Conservation (phyloP, 208 protist genomes). For the Leishmania major region DNA sequence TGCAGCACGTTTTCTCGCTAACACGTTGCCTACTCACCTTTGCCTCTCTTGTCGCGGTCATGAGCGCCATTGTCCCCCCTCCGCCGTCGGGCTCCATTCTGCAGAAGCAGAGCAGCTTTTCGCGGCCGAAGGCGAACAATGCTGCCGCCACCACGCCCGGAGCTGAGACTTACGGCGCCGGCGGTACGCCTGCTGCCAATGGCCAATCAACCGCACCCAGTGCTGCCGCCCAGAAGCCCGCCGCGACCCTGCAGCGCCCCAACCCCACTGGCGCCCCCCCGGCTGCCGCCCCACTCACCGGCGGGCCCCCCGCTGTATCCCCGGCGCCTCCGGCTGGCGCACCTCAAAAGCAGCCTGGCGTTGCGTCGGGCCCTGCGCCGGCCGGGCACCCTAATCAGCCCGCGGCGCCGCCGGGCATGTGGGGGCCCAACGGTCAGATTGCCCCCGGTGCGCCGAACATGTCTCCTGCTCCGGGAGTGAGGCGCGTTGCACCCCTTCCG, state of each 20-base stretch:
- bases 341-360: not conserved
- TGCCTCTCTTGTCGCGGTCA: not conserved
- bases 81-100: conserved; percentile 25
- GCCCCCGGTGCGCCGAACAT: not conserved
- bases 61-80: conserved; percentile 34
- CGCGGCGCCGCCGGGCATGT: conserved; percentile 23
- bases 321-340: not conserved
- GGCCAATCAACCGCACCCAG: conserved; percentile 3
- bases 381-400: not conserved
- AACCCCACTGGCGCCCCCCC: not conserved
- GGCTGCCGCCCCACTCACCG: not conserved
- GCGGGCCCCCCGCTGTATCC: not conserved
- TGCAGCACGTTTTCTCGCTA: not conserved
- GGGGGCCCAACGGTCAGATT: conserved; percentile 27
- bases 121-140: conserved; percentile 22
- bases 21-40: not conserved
- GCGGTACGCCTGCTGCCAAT: not conserved
- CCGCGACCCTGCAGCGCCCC: not conserved
- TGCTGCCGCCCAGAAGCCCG: not conserved
- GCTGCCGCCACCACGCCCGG: conserved; percentile 9
- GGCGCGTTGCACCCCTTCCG: not conserved
- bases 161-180: conserved; percentile 2
- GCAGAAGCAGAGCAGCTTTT: conserved; percentile 44
- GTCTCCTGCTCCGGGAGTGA: conserved; percentile 4
- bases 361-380: not conserved